Percentiles rank a stretch among this genome's conserved stretches.
These are phyloP conservation scores for Fraxinus dipetala DNA, from an alignment of 305 asterid species.

Conservation along the genomic window DNA sequence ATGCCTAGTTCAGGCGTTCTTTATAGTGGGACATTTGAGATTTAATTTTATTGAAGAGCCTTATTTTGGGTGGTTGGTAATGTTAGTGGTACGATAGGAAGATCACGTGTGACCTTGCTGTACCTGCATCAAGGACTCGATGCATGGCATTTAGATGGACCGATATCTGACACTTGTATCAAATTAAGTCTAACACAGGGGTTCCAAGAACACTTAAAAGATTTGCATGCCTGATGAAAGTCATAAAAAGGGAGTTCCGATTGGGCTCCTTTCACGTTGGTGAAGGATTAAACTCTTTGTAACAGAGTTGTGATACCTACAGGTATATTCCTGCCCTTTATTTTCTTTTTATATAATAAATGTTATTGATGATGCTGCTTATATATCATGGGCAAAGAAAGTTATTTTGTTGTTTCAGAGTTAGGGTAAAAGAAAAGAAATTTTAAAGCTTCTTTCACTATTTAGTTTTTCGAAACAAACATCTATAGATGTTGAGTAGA, in stretches of 20 bases:
- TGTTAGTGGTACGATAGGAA: slow-evolving; percentile 29
- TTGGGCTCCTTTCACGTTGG: slow-evolving; percentile 51
- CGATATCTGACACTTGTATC: slow-evolving; percentile 24
- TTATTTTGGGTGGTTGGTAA: slow-evolving; percentile 21
- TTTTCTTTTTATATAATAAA: background rate
- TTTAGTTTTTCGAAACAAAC: background rate
- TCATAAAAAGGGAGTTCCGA: slow-evolving; percentile 29
- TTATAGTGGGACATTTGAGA: slow-evolving; percentile 66
- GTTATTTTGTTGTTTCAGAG: background rate
- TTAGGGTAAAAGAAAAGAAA: background rate
- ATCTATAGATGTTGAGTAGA: background rate
- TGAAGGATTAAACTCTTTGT: slow-evolving; percentile 54
- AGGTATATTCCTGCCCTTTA: slow-evolving; percentile 36
- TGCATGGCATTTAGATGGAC: slow-evolving; percentile 27
- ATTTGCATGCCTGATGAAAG: slow-evolving; percentile 26
- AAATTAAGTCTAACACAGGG: slow-evolving; percentile 17
- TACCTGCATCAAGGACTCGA: slow-evolving; percentile 27
- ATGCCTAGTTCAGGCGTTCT: slow-evolving; percentile 65
- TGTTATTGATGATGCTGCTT: background rate
- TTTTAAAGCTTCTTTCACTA: background rate
- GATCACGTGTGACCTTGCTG: slow-evolving; percentile 29
- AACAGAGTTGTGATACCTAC: slow-evolving; percentile 55
- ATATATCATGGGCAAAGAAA: background rate
- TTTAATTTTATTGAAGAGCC: slow-evolving; percentile 33
- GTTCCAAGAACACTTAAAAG: slow-evolving; percentile 24